Evolutionary conservation across 192 early-diverging fungal genomes (phyloP).

Genomic region (Gonapodya sp.): DNA sequence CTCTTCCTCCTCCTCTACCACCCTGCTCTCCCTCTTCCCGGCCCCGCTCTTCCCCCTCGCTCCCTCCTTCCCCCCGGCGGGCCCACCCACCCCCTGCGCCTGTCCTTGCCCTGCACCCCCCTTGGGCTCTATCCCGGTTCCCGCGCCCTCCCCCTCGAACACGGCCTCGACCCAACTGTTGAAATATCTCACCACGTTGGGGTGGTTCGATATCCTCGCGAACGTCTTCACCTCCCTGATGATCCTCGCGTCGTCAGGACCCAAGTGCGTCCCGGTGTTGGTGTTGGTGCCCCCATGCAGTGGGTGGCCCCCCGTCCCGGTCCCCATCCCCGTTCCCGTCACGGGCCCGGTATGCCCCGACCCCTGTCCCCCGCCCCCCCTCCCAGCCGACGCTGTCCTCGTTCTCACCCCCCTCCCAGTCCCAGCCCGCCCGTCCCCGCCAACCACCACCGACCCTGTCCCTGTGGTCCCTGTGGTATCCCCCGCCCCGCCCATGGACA

Average conservation of each 20-base stretch:
- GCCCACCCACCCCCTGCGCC: background rate
- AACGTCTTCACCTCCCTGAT: constrained; percentile 39
- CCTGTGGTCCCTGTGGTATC: background rate
- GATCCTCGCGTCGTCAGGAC: constrained; percentile 20
- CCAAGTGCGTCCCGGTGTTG: too few species aligned
- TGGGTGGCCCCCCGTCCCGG: background rate
- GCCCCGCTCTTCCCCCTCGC: background rate
- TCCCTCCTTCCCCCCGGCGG: background rate
- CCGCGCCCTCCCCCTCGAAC: background rate
- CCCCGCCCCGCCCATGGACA: too few species aligned
- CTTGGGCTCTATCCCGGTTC: constrained; percentile 5
- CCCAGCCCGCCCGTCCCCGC: too few species aligned
- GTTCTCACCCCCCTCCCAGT: too few species aligned
- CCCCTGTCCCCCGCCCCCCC: background rate
- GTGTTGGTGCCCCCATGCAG: background rate
- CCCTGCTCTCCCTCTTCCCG: background rate
- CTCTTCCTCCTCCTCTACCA: background rate
- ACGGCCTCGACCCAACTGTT: constrained; percentile 78
- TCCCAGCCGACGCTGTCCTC: background rate
- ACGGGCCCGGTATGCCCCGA: too few species aligned
- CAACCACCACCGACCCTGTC: background rate
- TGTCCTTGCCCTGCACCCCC: too few species aligned
- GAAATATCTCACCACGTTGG: constrained; percentile 89
- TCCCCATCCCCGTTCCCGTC: background rate
- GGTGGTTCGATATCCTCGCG: constrained; percentile 50